phyloP scores from a whole-genome alignment of 441 rosid species.

The Eruca vesicaria region DNA sequence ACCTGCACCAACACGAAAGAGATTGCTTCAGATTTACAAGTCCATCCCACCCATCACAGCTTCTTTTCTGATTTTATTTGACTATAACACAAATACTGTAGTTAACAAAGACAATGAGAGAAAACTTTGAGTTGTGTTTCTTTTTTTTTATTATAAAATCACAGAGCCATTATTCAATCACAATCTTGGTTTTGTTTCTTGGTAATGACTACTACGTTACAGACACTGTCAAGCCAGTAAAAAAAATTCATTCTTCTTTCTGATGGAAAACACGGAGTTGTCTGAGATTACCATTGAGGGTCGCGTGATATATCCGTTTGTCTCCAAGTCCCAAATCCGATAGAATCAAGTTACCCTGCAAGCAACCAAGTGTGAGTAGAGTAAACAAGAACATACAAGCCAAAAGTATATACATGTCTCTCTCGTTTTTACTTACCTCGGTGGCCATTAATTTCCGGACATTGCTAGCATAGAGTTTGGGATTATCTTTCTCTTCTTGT shows the following conservation, averaged over 20 bases:
- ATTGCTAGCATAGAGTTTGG: conserved; percentile 79
- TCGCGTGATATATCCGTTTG: conserved; percentile 95
- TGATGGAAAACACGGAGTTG: conserved; percentile 96
- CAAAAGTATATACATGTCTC: background rate
- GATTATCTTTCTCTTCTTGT: conserved; percentile 81
- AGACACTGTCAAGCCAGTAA: conserved; percentile 21
- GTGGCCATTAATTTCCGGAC: conserved; percentile 81
- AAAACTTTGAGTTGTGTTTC: conserved; percentile 10
- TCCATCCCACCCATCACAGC: conserved; percentile 36
- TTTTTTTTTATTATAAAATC: conserved; percentile 9
- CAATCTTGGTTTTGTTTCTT: conserved; percentile 13
- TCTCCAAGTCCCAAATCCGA: conserved; percentile 93
- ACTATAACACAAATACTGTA: conserved; percentile 16
- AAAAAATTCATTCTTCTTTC: conserved; percentile 77
- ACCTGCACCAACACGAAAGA: conserved; percentile 97
- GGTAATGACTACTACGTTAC: conserved; percentile 34
- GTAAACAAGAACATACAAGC: background rate
- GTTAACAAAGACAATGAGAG: background rate
- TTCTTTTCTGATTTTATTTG: conserved; percentile 28
- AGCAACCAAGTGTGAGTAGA: conserved; percentile 11
- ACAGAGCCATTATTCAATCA: conserved; percentile 29
- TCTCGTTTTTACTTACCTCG: conserved; percentile 51
- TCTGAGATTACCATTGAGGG: conserved; percentile 98
- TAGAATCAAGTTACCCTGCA: conserved; percentile 77
- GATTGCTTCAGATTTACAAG: conserved; percentile 72